Conservation (phyloP, 2,329 filamentous ascomycete genomes). For the Epichloe aotearoae region DNA sequence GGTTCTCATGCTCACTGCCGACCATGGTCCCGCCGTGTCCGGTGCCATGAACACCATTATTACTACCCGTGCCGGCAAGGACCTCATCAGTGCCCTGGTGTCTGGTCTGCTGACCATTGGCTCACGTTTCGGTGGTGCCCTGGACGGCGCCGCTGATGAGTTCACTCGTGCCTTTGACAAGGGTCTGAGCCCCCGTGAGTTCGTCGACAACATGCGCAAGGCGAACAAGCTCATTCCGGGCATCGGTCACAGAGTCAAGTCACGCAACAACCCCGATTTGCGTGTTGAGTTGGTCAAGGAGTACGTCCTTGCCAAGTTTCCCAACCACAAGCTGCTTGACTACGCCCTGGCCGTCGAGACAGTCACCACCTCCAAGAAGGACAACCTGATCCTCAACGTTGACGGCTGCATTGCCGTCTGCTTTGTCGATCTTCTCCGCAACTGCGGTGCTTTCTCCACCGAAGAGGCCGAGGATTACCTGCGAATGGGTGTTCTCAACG, state of each 20-base stretch:
- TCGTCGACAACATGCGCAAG: constrained; percentile 98
- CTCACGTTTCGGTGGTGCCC: constrained; percentile 94
- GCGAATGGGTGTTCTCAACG: constrained; percentile 97
- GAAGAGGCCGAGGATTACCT: constrained; percentile 99
- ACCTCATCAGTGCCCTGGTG: constrained; percentile 89
- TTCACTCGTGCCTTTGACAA: constrained; percentile 98
- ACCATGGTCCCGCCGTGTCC: constrained; percentile 96
- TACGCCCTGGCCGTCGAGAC: constrained; percentile 96
- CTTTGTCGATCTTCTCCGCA: constrained; percentile 95
- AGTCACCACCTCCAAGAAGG: constrained; percentile 98
- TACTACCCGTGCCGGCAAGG: constrained; percentile 97
- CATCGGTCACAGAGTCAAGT: constrained; percentile 99
- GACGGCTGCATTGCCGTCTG: constrained; percentile 96
- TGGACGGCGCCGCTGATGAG: constrained; percentile 95
- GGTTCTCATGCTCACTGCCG: constrained; percentile 99
- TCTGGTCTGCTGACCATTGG: constrained; percentile 96
- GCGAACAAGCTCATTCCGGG: constrained; percentile 99
- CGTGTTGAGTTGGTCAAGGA: constrained; percentile 99
- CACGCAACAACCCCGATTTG: constrained; percentile 98
- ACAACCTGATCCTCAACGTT: constrained; percentile 98
- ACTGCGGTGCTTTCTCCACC: constrained; percentile 89
- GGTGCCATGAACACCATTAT: constrained; percentile 99
- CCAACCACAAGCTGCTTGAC: constrained; percentile 94
- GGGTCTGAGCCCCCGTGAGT: constrained; percentile 94
- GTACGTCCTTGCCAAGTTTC: constrained; percentile 95